Conservation (phyloP, 2,329 filamentous ascomycete species). For the Exophiala phaeomuriformis region DNA sequence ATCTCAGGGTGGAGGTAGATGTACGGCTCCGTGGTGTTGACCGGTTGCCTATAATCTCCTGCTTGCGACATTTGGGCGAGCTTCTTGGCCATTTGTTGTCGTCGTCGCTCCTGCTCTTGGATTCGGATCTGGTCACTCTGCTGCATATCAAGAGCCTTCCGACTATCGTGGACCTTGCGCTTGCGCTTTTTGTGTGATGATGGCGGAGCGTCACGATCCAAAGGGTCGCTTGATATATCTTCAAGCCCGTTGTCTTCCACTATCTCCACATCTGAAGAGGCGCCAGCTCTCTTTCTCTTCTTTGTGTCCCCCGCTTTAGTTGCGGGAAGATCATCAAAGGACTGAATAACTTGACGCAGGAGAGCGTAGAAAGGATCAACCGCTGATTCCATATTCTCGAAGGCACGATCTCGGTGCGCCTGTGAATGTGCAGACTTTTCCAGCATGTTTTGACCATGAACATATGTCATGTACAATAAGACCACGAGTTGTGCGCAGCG, state of each 20-base stretch:
- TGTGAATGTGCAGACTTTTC: neutral
- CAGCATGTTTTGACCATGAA: conserved; percentile 10
- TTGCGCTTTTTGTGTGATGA: conserved; percentile 44
- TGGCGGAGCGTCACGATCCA: conserved; percentile 4
- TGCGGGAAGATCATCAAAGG: neutral
- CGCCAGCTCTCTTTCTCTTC: conserved; percentile 14
- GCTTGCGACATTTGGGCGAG: conserved; percentile 37
- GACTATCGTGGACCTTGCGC: conserved; percentile 42
- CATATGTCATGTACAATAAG: conserved; percentile 13
- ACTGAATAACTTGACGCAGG: neutral
- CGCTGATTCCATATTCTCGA: conserved; percentile 6
- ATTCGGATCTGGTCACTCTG: conserved; percentile 49
- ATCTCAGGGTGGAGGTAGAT: conserved; percentile 56
- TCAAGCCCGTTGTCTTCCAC: conserved; percentile 12
- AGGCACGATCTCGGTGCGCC: conserved; percentile 8
- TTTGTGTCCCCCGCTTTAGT: conserved; percentile 1
- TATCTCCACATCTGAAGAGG: conserved; percentile 2
- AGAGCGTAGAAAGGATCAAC: conserved; percentile 7
- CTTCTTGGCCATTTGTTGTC: conserved; percentile 31
- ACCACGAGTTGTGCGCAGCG: conserved; percentile 1
- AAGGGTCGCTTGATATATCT: conserved; percentile 5
- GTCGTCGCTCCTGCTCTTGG: conserved; percentile 49
- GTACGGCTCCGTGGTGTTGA: conserved; percentile 39
- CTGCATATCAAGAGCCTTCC: conserved; percentile 48
- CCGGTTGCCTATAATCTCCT: conserved; percentile 34